Base-by-base conservation (phyloP, 371 early-diverging fungal genomes). In the Zychaea mexicana region DNA sequence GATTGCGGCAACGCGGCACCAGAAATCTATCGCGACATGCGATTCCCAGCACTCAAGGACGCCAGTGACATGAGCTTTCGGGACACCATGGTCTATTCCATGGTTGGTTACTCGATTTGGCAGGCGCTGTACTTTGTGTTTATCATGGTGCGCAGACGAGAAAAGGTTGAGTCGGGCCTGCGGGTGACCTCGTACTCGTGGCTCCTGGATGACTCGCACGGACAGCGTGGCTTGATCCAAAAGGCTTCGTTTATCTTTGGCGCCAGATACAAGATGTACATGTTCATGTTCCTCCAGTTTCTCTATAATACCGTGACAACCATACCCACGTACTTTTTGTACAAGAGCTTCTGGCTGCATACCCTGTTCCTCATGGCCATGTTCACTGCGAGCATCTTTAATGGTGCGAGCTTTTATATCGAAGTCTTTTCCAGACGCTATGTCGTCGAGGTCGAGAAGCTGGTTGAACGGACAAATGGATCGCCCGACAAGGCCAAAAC, bases 381-480 rank as follows among this genome's bases (percentile, higher is more conserved):
- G 72, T 79, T 89, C 62, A 77, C 75, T 19, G 83, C 81, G 42
- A 84, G 88, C 59, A 85, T 89, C 6, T 90, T 85, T 83, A 90
- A 90, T 46, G 92, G 90, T 0, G 90, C 89, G 0, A 81, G 78
- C 63, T 91, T 87, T 58, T 91, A 91, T 72, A 84, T 91, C 73
- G 90, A 90, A 56, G 88, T 90, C 0, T 90, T 90, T 59, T 83
- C 84, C 39, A 80, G 81, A 62, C 77, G 84, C 33, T 90, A 90
- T 57, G 78, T 79, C 45, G 59, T 66, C 36, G 86, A 90, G 39
- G 66, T 88, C 19, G 83, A 77, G 69, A 63, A 66, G 70, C 45
- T 74, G 22, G 59, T 66, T 8, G 52, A 71, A 57, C 26, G 74
- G 19, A 67, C 62, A 15, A 74, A 74, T 27, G 26, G 13, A 36